Evolutionary conservation across 331 rosid genomes (phyloP), one percentile per base, ranked within the genome.

Genomic region (Cydonia oblonga): DNA sequence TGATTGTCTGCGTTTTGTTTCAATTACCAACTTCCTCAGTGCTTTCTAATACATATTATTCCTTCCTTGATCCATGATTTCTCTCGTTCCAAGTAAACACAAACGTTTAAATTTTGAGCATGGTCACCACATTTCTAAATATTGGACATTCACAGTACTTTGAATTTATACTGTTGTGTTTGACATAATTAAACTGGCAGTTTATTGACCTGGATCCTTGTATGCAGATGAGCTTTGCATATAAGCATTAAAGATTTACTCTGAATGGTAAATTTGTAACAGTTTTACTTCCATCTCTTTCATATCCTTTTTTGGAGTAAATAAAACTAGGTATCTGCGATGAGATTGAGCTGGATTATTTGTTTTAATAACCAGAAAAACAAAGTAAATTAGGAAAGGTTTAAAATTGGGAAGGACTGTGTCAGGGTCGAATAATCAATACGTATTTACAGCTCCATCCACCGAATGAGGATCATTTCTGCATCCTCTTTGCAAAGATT

Each of bases 391-490:
- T 26, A 58, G 26, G 24, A 24, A 58, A 59, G 30, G 9, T 3
- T 59, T 59, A 6, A 3, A 59, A 59, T 59, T 8, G 14, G 9
- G 25, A 46, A 49, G 72, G 19, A 52, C 49, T 19, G 9, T 68
- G 44, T 53, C 29, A 30, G 64, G 16, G 16, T n/a, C 6, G 40
- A 75, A 69, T 19, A 65, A 70, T 65, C 32, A 58, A 57, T 38
- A 1, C 9, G 69, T 25, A n/a, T 64, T 16, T 22, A 64, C 9
- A 16, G 64, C 44, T 53, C 11, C 29, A 52, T 66, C 4, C 44
- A 38, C 44, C 44, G 4, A 38, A 38, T 1, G 1, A 38, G 4
- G 44, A 2, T 38, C 0, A 0, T 38, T 0, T 38, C 0, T 0
- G 44, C 0, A 38, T 38, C 0, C 4, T 38, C 14, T 38, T 35